These are phyloP conservation scores for Escovopsis sp. DNA, from an alignment of 2,329 filamentous ascomycete genomes.

Conservation along the genomic window DNA sequence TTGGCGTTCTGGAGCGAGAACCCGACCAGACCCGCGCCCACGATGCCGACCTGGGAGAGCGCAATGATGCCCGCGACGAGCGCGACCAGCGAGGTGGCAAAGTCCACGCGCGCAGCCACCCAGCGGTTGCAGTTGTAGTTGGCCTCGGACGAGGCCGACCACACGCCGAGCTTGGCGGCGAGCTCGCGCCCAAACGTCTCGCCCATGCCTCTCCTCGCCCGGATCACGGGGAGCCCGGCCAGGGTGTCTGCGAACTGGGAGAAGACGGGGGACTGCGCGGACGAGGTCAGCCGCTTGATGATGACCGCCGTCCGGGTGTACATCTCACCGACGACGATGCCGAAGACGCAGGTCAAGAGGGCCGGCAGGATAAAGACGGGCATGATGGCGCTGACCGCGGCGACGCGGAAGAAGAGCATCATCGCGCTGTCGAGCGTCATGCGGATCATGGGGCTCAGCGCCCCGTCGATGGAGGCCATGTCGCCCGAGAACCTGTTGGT, in stretches of 20 bases:
- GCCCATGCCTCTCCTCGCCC: conserved; percentile 33
- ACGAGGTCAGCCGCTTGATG: conserved; percentile 30
- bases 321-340: conserved; percentile 32
- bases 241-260: conserved; percentile 41
- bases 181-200: conserved; percentile 32
- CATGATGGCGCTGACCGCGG: conserved; percentile 34
- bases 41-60: conserved; percentile 28
- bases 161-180: conserved; percentile 33
- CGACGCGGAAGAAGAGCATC: conserved; percentile 30
- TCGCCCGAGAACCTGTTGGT: conserved; percentile 43
- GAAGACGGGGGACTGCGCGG: conserved; percentile 38
- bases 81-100: conserved; percentile 37
- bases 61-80: conserved; percentile 38
- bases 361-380: conserved; percentile 35
- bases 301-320: conserved; percentile 35
- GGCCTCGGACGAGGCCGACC: conserved; percentile 31
- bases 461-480: conserved; percentile 39
- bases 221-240: conserved; percentile 35
- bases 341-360: conserved; percentile 28
- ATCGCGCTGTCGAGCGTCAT: conserved; percentile 26
- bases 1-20: conserved; percentile 43
- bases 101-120: conserved; percentile 39
- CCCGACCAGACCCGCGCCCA: conserved; percentile 38
- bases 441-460: conserved; percentile 30
- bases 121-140: conserved; percentile 43